phyloP scores from a whole-genome alignment of 345 rosid genomes.

The Limnanthes douglasii region DNA sequence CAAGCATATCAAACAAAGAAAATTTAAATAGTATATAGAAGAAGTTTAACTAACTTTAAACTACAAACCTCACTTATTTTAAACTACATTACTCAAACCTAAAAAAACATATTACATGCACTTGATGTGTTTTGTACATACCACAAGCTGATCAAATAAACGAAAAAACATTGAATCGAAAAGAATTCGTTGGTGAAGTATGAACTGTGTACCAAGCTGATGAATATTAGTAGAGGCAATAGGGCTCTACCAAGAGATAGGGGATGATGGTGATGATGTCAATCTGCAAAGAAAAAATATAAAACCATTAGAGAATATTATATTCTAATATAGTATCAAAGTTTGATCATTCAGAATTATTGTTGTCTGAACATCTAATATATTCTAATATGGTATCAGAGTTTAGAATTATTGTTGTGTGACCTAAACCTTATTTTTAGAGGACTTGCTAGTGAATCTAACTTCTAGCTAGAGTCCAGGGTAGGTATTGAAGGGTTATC shows the following conservation, averaged over 20 bases:
- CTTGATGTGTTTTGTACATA: not conserved
- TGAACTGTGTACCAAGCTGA: not conserved
- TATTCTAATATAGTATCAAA: too few relatives aligned
- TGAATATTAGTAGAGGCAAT: not conserved
- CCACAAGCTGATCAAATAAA: not conserved
- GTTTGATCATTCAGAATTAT: too few relatives aligned
- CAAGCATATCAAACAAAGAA: too few relatives aligned
- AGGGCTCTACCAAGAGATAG: slow-evolving; percentile 21
- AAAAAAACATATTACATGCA: not conserved
- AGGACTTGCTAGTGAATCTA: too few relatives aligned
- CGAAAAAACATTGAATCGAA: not conserved
- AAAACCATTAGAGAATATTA: not conserved
- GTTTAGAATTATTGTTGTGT: too few relatives aligned
- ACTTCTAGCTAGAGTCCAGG: too few relatives aligned
- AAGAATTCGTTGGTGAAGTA: not conserved
- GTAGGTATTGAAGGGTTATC: too few relatives aligned
- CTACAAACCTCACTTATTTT: not conserved
- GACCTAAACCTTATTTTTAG: not conserved
- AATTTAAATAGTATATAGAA: too few relatives aligned
- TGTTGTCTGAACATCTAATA: too few relatives aligned
- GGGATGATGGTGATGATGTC: slow-evolving; percentile 19
- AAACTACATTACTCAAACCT: not conserved
- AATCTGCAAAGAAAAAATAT: slow-evolving; percentile 19
- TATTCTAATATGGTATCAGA: too few relatives aligned
- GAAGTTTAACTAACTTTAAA: too few relatives aligned